A percentile compares a stretch with the other conserved stretches of the same genome.
Conservation (phyloP, 1,284 basidiomycete genomes). For the Inonotus hispidus region DNA sequence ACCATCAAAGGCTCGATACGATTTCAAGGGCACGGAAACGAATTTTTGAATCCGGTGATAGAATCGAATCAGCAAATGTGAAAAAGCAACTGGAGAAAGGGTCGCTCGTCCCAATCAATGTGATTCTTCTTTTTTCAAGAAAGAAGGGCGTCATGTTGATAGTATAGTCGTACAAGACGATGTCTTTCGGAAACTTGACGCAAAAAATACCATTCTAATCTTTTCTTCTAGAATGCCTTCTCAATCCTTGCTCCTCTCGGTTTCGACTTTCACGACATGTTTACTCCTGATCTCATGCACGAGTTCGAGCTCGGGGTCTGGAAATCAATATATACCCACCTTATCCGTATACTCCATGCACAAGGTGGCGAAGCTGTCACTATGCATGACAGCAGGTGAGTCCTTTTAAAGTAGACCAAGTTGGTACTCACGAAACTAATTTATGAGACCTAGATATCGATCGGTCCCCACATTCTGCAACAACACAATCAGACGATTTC, state of each 20-base stretch:
- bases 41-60: constrained; percentile 20
- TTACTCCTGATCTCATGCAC: constrained; percentile 26
- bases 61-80: constrained; percentile 13
- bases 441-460: too few species aligned
- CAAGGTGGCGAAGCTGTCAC: background rate
- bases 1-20: background rate
- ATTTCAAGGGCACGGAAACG: constrained; percentile 17
- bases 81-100: constrained; percentile 12
- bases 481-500: constrained; percentile 29
- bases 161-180: too few species aligned
- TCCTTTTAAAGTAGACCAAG: too few species aligned
- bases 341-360: constrained; percentile 23
- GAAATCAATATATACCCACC: constrained; percentile 26
- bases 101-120: constrained; percentile 19
- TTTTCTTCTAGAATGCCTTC: constrained; percentile 22
- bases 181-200: too few species aligned
- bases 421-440: too few species aligned
- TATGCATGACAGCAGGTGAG: constrained; percentile 7
- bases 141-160: too few species aligned
- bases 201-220: background rate
- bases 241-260: constrained; percentile 19
- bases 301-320: constrained; percentile 27
- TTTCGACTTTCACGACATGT: constrained; percentile 21
- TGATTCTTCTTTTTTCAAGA: constrained; percentile 17
- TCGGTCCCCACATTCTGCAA: constrained; percentile 30